phyloP scores from a whole-genome alignment of 306 rosid species.

The Alnus glutinosa region DNA sequence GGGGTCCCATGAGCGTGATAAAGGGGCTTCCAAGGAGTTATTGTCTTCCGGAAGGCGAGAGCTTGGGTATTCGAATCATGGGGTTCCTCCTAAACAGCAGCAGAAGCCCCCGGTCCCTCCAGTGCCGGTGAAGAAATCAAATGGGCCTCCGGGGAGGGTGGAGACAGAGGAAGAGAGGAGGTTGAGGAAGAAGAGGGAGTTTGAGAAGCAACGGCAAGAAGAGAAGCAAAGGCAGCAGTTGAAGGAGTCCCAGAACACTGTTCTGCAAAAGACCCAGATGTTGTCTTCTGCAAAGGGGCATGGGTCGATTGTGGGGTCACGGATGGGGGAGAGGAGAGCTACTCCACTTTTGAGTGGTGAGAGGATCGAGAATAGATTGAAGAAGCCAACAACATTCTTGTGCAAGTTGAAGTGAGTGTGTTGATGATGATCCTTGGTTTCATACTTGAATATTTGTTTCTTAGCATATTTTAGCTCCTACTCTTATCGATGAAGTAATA shows the following conservation, averaged over 20 bases:
- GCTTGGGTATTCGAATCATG: constrained; percentile 57
- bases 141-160: constrained; percentile 53
- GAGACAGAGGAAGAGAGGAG: constrained; percentile 92
- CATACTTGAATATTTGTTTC: not conserved
- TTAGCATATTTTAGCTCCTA: not conserved
- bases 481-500: not conserved
- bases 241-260: constrained; percentile 80
- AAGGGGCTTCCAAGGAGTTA: constrained; percentile 50
- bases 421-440: constrained; percentile 31
- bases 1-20: constrained; percentile 45
- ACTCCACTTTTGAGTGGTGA: constrained; percentile 78
- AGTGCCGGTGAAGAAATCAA: constrained; percentile 47
- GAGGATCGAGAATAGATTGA: constrained; percentile 92
- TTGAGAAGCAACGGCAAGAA: constrained; percentile 84
- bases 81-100: constrained; percentile 53
- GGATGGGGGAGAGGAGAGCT: constrained; percentile 80
- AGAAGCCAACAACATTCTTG: constrained; percentile 96
- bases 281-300: constrained; percentile 79
- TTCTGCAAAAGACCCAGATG: constrained; percentile 69
- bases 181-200: constrained; percentile 78
- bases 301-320: constrained; percentile 79
- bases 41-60: constrained; percentile 59
- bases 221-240: constrained; percentile 86
- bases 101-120: constrained; percentile 59
- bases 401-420: constrained; percentile 94